phyloP scores from a whole-genome alignment of 805 yeast species.

The Yarrowia deformans region DNA sequence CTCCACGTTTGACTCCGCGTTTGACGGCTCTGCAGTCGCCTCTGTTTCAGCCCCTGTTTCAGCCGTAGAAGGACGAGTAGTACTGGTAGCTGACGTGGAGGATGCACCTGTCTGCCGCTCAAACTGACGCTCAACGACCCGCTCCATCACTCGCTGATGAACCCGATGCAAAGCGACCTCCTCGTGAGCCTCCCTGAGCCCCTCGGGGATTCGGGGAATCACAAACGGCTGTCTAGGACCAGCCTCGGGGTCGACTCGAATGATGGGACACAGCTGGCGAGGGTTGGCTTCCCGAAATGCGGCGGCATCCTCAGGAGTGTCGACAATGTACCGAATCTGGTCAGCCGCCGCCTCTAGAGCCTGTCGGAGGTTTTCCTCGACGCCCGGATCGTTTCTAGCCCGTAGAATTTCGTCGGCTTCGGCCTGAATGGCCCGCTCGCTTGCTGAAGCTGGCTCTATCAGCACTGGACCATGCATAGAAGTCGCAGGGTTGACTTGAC shows the following conservation, averaged over 20 bases:
- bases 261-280: constrained; percentile 12
- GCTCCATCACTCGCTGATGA: constrained; percentile 3
- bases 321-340: constrained; percentile 23
- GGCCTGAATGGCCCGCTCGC: constrained; percentile 26
- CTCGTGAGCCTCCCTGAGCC: constrained; percentile 5
- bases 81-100: neutral
- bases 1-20: neutral
- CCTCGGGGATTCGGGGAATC: constrained; percentile 25
- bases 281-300: constrained; percentile 23
- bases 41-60: constrained; percentile 11
- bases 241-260: constrained; percentile 23
- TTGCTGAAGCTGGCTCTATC: neutral
- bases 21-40: neutral
- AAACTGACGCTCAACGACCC: neutral
- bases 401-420: constrained; percentile 23
- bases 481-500: constrained; percentile 3
- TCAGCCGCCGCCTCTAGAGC: neutral
- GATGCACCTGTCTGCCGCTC: neutral
- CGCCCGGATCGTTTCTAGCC: neutral
- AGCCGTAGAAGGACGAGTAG: neutral
- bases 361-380: neutral
- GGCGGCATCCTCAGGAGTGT: constrained; percentile 23
- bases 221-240: constrained; percentile 8
- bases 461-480: constrained; percentile 18
- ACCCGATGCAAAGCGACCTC: constrained; percentile 23